Percentiles rank a stretch among this genome's conserved stretches.
Conservation (phyloP, 345 rosid genomes). For the Melastoma malabathricum region DNA sequence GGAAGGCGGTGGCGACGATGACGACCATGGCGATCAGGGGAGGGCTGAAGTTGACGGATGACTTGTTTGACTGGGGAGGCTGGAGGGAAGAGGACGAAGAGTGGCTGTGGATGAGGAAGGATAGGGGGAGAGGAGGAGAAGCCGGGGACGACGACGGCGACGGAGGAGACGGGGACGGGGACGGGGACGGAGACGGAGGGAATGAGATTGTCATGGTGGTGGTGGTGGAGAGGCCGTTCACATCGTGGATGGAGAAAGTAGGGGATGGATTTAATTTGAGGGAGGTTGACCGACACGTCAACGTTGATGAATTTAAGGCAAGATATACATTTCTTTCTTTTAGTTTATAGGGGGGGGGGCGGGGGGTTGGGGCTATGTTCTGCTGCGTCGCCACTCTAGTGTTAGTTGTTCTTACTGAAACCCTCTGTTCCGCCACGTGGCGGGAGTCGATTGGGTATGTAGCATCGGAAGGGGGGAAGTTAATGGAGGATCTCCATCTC, state of each 20-base stretch:
- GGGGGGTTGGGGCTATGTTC: slow-evolving; percentile 3
- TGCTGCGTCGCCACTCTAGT: slow-evolving; percentile 4
- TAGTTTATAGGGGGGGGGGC: background rate
- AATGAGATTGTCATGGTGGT: background rate
- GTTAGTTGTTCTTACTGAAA: too few species aligned
- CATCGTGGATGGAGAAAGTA: background rate
- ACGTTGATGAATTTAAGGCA: slow-evolving; percentile 31
- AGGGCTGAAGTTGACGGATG: slow-evolving; percentile 72
- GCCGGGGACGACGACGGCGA: background rate
- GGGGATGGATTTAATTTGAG: slow-evolving; percentile 1
- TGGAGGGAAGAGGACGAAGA: background rate
- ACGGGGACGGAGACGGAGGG: slow-evolving; percentile 9
- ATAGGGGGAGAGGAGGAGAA: slow-evolving; percentile 2
- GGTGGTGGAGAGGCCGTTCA: background rate
- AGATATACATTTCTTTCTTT: too few species aligned
- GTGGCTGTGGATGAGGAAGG: slow-evolving; percentile 11
- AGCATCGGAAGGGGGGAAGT: too few species aligned
- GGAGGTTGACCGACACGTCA: slow-evolving; percentile 30
- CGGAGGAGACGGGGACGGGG: slow-evolving; percentile 7
- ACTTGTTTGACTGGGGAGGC: slow-evolving; percentile 11
- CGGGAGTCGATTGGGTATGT: too few species aligned
- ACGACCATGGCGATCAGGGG: slow-evolving; percentile 88
- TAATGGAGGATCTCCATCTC: too few species aligned
- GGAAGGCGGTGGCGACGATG: slow-evolving; percentile 63
- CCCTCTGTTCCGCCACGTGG: too few species aligned